A percentile compares a stretch with the other conserved stretches of the same genome.
Conservation (phyloP, 345 rosid genomes). For the Dipteronia sinensis region DNA sequence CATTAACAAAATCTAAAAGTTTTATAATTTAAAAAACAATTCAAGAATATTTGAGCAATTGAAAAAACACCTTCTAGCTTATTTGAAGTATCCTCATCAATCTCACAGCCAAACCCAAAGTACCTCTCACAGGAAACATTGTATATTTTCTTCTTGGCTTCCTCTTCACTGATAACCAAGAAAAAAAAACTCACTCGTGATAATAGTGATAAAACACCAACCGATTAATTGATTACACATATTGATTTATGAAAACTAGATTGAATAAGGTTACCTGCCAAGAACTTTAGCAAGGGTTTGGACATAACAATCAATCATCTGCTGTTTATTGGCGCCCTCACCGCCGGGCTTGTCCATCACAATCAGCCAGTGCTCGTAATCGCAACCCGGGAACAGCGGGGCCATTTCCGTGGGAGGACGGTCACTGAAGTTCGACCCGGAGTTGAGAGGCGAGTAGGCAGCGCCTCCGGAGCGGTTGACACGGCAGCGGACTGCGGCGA, state of each 20-base stretch:
- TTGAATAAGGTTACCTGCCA: conserved; percentile 55
- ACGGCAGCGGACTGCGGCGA: conserved; percentile 61
- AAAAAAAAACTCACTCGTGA: neutral
- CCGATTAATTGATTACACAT: neutral
- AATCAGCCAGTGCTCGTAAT: conserved; percentile 95
- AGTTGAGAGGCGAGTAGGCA: conserved; percentile 82
- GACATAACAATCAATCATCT: conserved; percentile 90
- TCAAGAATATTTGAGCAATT: neutral
- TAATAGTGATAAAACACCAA: neutral
- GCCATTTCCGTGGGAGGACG: conserved; percentile 97
- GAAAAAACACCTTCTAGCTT: conserved; percentile 74
- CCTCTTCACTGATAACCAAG: conserved; percentile 64
- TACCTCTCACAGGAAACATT: conserved; percentile 98
- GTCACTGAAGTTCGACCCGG: conserved; percentile 88
- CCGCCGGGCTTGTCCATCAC: conserved; percentile 97
- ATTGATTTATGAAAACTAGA: neutral
- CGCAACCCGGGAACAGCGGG: conserved; percentile 92
- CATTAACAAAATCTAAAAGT: neutral
- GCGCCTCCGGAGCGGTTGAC: conserved; percentile 76
- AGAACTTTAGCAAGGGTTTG: conserved; percentile 80
- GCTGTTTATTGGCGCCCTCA: conserved; percentile 82
- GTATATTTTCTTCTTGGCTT: conserved; percentile 87
- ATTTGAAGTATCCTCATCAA: conserved; percentile 93
- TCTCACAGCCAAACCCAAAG: conserved; percentile 91
- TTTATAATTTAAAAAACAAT: neutral